Percentiles rank a stretch among this genome's conserved stretches.
Evolutionary conservation across 768 basidiomycete genomes (phyloP).

Genomic region (Tubosaeta brunneosetosa): DNA sequence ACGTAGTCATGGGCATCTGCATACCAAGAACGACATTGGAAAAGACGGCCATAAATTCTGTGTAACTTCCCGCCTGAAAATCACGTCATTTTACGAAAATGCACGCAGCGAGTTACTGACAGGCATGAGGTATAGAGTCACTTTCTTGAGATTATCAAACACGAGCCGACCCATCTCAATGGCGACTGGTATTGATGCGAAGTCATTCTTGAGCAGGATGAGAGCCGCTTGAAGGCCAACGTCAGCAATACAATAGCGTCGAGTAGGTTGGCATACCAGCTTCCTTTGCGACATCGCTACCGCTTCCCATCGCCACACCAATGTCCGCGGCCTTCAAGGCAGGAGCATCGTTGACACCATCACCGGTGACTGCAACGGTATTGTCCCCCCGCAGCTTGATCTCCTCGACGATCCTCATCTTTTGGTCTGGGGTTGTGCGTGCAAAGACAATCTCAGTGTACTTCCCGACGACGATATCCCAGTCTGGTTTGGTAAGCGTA

Average conservation of each 20-base stretch:
- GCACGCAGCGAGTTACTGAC: constrained; percentile 15
- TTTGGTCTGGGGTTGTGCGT: constrained; percentile 53
- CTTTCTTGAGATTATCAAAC: constrained; percentile 55
- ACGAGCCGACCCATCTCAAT: constrained; percentile 56
- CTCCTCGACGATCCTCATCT: constrained; percentile 53
- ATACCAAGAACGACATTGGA: constrained; percentile 56
- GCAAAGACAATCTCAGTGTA: constrained; percentile 51
- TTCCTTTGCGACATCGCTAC: constrained; percentile 50
- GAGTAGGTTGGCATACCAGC: constrained; percentile 35
- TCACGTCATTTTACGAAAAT: not conserved
- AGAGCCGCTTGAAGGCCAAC: constrained; percentile 30
- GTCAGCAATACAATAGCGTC: not conserved
- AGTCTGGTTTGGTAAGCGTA: constrained; percentile 33
- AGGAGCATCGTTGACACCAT: constrained; percentile 53
- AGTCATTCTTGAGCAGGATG: constrained; percentile 53
- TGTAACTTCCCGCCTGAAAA: constrained; percentile 45
- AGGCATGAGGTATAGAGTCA: constrained; percentile 41
- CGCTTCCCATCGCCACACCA: constrained; percentile 49
- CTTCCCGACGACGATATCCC: constrained; percentile 35
- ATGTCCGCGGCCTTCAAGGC: constrained; percentile 51
- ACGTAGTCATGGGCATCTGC: constrained; percentile 51
- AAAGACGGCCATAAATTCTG: constrained; percentile 55
- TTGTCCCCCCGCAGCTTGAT: constrained; percentile 44
- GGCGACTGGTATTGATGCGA: constrained; percentile 52
- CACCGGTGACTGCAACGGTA: constrained; percentile 52